These are phyloP conservation scores for Medicago ruthenica DNA, from an alignment of 306 rosid species.

Conservation along the genomic window DNA sequence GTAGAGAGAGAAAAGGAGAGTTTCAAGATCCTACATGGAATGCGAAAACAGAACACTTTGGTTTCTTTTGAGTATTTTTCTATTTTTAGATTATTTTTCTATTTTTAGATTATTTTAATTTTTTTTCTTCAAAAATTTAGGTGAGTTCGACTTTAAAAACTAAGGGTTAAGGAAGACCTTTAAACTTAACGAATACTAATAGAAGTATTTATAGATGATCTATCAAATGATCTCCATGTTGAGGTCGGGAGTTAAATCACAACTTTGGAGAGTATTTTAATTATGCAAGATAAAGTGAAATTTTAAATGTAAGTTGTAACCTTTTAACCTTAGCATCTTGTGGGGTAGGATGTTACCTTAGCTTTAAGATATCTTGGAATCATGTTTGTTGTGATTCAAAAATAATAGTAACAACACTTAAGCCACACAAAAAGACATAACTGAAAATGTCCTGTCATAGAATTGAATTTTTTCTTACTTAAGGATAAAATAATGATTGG, in stretches of 20 bases:
- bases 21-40: slow-evolving; percentile 40
- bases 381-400: slow-evolving; percentile 36
- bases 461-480: not conserved
- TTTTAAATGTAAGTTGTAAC: slow-evolving; percentile 4
- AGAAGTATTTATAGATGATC: no score
- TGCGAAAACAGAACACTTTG: slow-evolving; percentile 34
- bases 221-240: no score
- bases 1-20: slow-evolving; percentile 22
- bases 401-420: slow-evolving; percentile 44
- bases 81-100: not conserved
- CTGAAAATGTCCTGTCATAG: slow-evolving; percentile 16
- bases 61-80: not conserved
- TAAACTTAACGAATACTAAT: no score
- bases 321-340: slow-evolving; percentile 42
- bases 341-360: slow-evolving; percentile 47
- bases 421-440: slow-evolving; percentile 37
- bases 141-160: no score
- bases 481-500: not conserved
- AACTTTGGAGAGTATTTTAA: no score
- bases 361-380: slow-evolving; percentile 26
- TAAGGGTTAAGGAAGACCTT: no score
- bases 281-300: not conserved
- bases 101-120: not conserved
- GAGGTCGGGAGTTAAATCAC: no score
- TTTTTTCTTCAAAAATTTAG: no score